Conservation (phyloP, 352 stramenopile species). For the Pythium grandisporangium region DNA sequence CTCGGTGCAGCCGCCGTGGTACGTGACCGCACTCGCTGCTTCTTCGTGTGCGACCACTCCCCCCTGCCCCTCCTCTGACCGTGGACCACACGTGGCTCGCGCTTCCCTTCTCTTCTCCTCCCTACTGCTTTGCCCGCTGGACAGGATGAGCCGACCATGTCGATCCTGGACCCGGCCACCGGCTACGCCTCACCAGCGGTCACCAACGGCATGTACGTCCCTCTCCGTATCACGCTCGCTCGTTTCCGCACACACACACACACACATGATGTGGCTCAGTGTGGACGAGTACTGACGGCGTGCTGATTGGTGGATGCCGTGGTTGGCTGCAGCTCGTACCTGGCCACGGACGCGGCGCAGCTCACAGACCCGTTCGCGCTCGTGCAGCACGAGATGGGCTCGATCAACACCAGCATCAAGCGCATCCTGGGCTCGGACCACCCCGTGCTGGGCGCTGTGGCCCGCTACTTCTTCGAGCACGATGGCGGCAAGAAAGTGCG, state of each 20-base stretch:
- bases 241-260: no score
- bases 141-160: constrained; percentile 77
- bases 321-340: constrained; percentile 29
- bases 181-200: constrained; percentile 51
- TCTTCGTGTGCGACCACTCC: no score
- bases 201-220: constrained; percentile 1
- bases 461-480: constrained; percentile 93
- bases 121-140: no score
- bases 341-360: constrained; percentile 35
- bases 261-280: no score
- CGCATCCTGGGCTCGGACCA: constrained; percentile 95
- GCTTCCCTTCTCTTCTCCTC: no score
- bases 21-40: no score
- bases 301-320: no score
- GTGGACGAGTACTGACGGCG: no score
- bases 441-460: constrained; percentile 94
- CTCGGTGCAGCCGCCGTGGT: constrained; percentile 71
- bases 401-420: constrained; percentile 93
- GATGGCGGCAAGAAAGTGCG: constrained; percentile 98
- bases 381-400: constrained; percentile 86
- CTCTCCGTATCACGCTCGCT: constrained; percentile 1
- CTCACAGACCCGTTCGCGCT: constrained; percentile 91
- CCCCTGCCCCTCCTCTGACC: no score
- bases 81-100: no score
- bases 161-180: constrained; percentile 59